Evolutionary conservation across 176 grass and related monocot genomes (phyloP).

Genomic region (Zoysia pacifica): DNA sequence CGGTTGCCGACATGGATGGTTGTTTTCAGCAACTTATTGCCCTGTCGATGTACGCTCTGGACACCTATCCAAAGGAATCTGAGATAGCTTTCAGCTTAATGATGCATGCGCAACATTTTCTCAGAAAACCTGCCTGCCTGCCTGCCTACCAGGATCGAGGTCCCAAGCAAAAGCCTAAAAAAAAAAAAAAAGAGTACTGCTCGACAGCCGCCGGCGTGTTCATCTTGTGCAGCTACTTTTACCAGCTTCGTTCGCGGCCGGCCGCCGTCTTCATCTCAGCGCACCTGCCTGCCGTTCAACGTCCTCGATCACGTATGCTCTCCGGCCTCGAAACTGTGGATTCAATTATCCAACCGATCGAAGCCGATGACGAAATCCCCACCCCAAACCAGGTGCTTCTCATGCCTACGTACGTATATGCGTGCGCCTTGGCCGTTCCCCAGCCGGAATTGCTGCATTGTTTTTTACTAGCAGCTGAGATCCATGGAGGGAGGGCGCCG

Average conservation of each 20-base stretch:
- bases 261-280: not conserved
- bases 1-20: slow-evolving; percentile 45
- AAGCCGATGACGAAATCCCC: slow-evolving; percentile 30
- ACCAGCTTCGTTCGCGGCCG: not conserved
- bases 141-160: not conserved
- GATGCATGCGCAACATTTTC: not conserved
- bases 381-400: slow-evolving; percentile 7
- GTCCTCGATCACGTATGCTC: slow-evolving; percentile 3
- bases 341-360: slow-evolving; percentile 9
- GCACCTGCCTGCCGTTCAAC: slow-evolving; percentile 32
- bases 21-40: slow-evolving; percentile 47
- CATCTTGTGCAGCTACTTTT: not conserved
- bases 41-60: slow-evolving; percentile 22
- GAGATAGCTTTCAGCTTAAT: not conserved
- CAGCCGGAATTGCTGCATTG: slow-evolving; percentile 5
- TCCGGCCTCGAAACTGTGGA: slow-evolving; percentile 24
- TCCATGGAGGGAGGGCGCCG: not conserved
- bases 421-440: slow-evolving; percentile 18
- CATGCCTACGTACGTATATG: not conserved
- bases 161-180: not conserved
- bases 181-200: not conserved
- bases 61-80: slow-evolving; percentile 12
- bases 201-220: not conserved
- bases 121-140: not conserved
- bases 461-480: slow-evolving; percentile 1